Evolutionary conservation across 306 rosid species (phyloP).

Genomic region (Cucurbita maxima): DNA sequence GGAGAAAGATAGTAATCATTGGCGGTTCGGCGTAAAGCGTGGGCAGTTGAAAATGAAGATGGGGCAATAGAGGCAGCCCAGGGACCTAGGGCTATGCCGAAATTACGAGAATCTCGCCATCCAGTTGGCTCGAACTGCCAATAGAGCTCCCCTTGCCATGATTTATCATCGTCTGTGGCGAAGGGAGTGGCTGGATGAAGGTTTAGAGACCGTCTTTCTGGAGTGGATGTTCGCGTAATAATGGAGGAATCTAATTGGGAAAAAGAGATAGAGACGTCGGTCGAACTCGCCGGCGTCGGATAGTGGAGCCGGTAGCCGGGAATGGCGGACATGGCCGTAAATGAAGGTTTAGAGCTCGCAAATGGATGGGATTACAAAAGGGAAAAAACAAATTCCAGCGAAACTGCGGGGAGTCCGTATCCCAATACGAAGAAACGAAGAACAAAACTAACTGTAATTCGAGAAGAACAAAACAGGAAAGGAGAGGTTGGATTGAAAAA

Average conservation of each 20-base stretch:
- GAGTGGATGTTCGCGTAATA: not conserved
- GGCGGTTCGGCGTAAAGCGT: constrained; percentile 29
- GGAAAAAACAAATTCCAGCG: not conserved
- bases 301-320: constrained; percentile 16
- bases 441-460: not conserved
- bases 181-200: constrained; percentile 43
- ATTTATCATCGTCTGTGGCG: constrained; percentile 47
- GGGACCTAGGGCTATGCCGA: constrained; percentile 47
- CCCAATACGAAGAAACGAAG: not conserved
- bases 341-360: not conserved
- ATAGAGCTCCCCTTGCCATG: constrained; percentile 68
- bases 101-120: constrained; percentile 24
- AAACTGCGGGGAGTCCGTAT: not conserved
- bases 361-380: not conserved
- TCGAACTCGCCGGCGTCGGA: constrained; percentile 28
- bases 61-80: constrained; percentile 32
- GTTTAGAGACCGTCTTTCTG: constrained; percentile 11
- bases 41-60: constrained; percentile 17
- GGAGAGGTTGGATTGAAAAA: not conserved
- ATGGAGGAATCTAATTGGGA: constrained; percentile 20
- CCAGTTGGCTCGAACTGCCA: constrained; percentile 66
- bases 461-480: not conserved
- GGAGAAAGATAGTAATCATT: constrained; percentile 53
- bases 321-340: constrained; percentile 39
- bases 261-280: constrained; percentile 26